Base-by-base conservation (phyloP, 768 basidiomycete genomes). In the Russula dissimulans region DNA sequence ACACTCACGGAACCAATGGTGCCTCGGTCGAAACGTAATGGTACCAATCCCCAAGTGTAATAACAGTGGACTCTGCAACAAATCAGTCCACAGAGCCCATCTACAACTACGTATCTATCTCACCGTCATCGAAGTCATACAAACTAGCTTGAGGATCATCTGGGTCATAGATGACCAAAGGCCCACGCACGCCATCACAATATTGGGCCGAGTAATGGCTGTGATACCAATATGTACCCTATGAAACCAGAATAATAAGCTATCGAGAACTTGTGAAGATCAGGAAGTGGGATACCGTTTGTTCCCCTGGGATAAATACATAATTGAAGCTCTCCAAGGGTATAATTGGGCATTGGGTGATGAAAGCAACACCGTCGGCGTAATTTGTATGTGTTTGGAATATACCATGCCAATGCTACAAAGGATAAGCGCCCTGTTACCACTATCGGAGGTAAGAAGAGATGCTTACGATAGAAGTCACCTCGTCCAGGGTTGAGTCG, bases 341-440 rank as follows among this genome's bases (percentile, higher is more conserved):
- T 1, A 71, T 62, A 46, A 80, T 78, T 1, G 80, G 79, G 64
- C 80, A 80, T 60, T 81, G 79, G 14, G 62, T 74, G 3, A 77
- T 68, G 29, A 67, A 70, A 1, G 69, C 65, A 2, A 22, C 1
- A 63, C 81, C 81, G 54, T 82, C 81, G 0, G 72, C 76, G 68
- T 70, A 77, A 56, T 73, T 77, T 3, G 75, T 74, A 5, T 65
- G 57, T 0, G 65, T 63, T 65, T 81, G 79, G 51, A 69, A 72
- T 43, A 82, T 64, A 1, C 81, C 81, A 63, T 82, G 81, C 79
- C 79, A 82, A 63, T 82, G 81, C 81, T 82, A 50, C 4, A 50
- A 3, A 42, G 10, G 36, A 3, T 34, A 26, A 3, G 29, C n/a
- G 31, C 55, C 34, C 34, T 2, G 10, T 10, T 44, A 32, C 41